phyloP scores from a whole-genome alignment of 345 rosid species.

The Erysimum cheiranthoides region DNA sequence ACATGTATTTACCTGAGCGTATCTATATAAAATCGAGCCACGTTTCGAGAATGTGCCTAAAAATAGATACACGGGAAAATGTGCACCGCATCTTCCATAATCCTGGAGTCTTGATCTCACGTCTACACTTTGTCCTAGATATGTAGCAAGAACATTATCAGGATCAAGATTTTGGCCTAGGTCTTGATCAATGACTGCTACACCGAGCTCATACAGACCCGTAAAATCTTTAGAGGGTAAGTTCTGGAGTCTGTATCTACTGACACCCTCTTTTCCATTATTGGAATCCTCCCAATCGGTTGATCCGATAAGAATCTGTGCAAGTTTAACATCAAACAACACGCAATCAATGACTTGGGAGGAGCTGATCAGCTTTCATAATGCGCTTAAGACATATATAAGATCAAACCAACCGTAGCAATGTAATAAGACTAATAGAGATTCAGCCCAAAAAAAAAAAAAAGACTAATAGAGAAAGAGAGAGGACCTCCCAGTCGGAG shows the following conservation, averaged over 20 bases:
- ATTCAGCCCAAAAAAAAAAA: too few relatives aligned
- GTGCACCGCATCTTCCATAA: slow-evolving; percentile 82
- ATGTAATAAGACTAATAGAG: neutral
- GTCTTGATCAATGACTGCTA: slow-evolving; percentile 39
- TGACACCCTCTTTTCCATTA: slow-evolving; percentile 64
- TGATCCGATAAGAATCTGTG: slow-evolving; percentile 65
- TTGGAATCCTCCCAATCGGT: slow-evolving; percentile 73
- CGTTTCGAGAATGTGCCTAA: slow-evolving; percentile 57
- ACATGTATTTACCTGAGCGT: slow-evolving; percentile 64
- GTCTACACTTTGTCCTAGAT: slow-evolving; percentile 78
- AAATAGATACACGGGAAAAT: slow-evolving; percentile 56
- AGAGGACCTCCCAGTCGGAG: slow-evolving; percentile 73
- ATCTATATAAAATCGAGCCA: slow-evolving; percentile 60
- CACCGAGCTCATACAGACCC: slow-evolving; percentile 82
- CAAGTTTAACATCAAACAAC: neutral
- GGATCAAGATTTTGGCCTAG: slow-evolving; percentile 55
- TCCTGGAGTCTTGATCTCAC: slow-evolving; percentile 77
- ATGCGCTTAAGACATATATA: neutral
- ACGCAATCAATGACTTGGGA: too few relatives aligned
- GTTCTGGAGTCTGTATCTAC: slow-evolving; percentile 71
- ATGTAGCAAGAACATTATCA: slow-evolving; percentile 53
- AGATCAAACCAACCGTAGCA: neutral
- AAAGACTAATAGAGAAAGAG: slow-evolving; percentile 1
- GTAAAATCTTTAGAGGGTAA: slow-evolving; percentile 58
- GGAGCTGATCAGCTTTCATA: neutral